Base-by-base conservation (phyloP, 1,139 yeast genomes). In the Taphrina sp. region DNA sequence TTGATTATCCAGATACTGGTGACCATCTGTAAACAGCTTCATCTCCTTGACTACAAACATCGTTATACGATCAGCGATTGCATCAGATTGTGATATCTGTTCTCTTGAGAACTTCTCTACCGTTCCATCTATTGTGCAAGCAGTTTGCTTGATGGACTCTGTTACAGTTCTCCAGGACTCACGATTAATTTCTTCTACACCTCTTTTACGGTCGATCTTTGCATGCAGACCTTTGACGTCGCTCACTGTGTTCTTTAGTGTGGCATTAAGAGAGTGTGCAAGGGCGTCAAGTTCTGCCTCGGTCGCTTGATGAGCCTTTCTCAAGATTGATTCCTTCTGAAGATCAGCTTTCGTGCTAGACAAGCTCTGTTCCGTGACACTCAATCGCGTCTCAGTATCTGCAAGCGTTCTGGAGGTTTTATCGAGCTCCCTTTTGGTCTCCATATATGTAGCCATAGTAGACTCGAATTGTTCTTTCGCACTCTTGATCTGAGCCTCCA, bases 401-500 rank as follows among this genome's bases (percentile, higher is more conserved):
- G 55, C 58, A 19, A 65, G 62, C 34, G 61, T 56, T 19, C 63
- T 61, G 49, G 60, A 57, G 2, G 66, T 59, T 14, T 60, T 41
- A 31, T 67, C 66, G 5, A 69, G 63, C 26, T 66, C 66, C 39
- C 58, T 61, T 46, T 64, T 65, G 7, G 66, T 64, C 2, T 64
- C 63, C 1, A 63, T 49, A 12, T 66, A 61, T 24, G 64, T 64
- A n/a, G 59, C 59, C 58, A 62, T 62, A 17, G 64, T 62, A 14
- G 60, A 47, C 34, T 71, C 72, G 5, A 64, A 62, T 36, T 64
- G 62, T 34, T 70, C 73, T 16, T 71, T 58, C 3, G 69, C 56
- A 1, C 64, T 47, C 42, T 67, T 70, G 41, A 76, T 66, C 62
- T 76, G 79, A 31, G 70, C 71, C 52, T 77, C 79, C 53, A 77